Evolutionary conservation across 441 rosid species (phyloP), one percentile per base, ranked within the genome.

Genomic region (Pelargonium myrrhifolium): DNA sequence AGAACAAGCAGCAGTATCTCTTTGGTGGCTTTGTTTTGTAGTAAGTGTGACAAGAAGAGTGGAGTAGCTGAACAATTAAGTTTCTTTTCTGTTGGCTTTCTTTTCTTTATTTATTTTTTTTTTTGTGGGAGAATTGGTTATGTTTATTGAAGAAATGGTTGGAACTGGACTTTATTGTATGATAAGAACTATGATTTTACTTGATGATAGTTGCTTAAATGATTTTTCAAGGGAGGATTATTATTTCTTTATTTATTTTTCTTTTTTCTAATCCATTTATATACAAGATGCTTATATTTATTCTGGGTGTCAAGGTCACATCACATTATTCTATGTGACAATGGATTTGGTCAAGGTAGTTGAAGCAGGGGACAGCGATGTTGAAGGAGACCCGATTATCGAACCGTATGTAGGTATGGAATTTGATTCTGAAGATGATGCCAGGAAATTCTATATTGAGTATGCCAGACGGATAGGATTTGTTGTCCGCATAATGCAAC

Each of bases 371-470:
- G 26, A 24, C 62, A 58, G 9, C 22, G 17, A 6, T 7, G 40
- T 14, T 8, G 84, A 80, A 68, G 86, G 66, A 65, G 72, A 68
- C 76, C 75, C 78, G 20, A 70, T 65, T 66, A 42, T 78, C 71
- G 92, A 85, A 65, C 96, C 96, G 0, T 75, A 69, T 67, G 71
- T 80, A 11, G 96, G 92, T 7, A 80, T 84, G 94, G 88, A 84
- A 75, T 88, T 88, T 74, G 92, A 87, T 63, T 86, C 92, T 11
- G 89, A 89, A 78, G 94, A 85, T 59, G 80, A 84, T 70, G 84
- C 85, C n/a, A 86, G 80, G 79, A 80, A 77, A 53, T 84, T 81
- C 63, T 89, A 86, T 73, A 83, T 83, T 74, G 76, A 84, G 9
- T 87, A 87, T 72, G 92, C 92, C 37, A 79, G 83, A 59, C 68